Percentiles rank a stretch among this genome's conserved stretches.
Conservation (phyloP, 129 eudicot genomes). For the Oenanthe sinensis region DNA sequence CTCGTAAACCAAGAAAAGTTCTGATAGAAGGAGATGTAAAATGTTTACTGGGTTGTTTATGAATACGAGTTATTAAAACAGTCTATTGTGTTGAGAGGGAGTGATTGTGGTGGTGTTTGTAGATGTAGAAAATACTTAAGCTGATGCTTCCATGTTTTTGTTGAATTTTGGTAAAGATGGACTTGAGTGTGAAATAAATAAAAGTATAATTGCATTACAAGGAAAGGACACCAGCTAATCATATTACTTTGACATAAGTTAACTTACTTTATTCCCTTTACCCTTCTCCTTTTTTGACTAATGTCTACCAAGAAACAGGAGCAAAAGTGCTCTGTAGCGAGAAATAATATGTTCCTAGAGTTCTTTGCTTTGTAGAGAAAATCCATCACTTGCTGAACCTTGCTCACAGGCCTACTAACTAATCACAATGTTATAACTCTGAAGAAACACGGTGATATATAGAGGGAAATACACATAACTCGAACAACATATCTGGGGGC, state of each 20-base stretch:
- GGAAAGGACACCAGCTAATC: constrained; percentile 16
- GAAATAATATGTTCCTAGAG: not conserved
- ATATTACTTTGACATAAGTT: not conserved
- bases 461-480: not conserved
- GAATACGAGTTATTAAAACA: not conserved
- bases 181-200: constrained; percentile 2
- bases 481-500: too few species aligned
- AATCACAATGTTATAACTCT: not conserved
- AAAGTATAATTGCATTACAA: constrained; percentile 45
- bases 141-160: not conserved
- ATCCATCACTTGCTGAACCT: not conserved
- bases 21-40: not conserved
- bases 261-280: not conserved
- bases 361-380: too few species aligned
- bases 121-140: not conserved
- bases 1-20: not conserved
- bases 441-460: not conserved
- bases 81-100: not conserved
- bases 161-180: not conserved
- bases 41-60: too few species aligned
- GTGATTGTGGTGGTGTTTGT: not conserved
- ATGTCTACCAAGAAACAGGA: not conserved
- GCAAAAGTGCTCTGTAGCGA: not conserved
- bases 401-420: not conserved
- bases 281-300: not conserved